Conservation (phyloP, 257 asterid species). For the Solanum pennellii region DNA sequence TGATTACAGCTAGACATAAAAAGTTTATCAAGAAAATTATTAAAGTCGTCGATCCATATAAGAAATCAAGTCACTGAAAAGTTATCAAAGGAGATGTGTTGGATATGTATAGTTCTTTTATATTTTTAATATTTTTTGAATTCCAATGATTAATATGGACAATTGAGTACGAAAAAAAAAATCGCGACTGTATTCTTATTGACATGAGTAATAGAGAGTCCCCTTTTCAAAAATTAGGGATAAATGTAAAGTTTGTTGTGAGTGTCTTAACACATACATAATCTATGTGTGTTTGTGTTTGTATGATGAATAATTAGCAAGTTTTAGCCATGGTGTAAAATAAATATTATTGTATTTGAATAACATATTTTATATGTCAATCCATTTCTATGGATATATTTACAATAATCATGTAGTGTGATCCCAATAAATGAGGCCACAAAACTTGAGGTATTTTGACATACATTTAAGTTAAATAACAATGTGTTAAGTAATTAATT, state of each 20-base stretch:
- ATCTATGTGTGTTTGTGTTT: not conserved
- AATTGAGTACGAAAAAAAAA: slow-evolving; percentile 7
- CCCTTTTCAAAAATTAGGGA: not conserved
- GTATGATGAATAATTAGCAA: not conserved
- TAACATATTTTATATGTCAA: not conserved
- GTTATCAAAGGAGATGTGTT: not conserved
- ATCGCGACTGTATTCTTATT: no score
- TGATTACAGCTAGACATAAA: not conserved
- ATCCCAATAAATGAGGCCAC: no score
- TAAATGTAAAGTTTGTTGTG: not conserved
- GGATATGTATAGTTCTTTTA: not conserved
- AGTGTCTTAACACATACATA: no score
- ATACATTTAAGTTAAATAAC: no score
- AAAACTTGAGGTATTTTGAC: no score
- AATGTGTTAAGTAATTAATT: no score
- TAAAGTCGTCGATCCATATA: not conserved
- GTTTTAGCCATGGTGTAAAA: not conserved
- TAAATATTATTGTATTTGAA: not conserved
- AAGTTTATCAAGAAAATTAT: not conserved
- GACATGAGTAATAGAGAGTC: not conserved
- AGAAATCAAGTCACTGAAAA: not conserved
- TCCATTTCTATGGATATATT: not conserved
- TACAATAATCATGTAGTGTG: no score
- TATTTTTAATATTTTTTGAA: not conserved
- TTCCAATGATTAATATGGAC: not conserved